Evolutionary conservation across 192 early-diverging fungal species (phyloP).

Genomic region (Cetraspora pellucida): DNA sequence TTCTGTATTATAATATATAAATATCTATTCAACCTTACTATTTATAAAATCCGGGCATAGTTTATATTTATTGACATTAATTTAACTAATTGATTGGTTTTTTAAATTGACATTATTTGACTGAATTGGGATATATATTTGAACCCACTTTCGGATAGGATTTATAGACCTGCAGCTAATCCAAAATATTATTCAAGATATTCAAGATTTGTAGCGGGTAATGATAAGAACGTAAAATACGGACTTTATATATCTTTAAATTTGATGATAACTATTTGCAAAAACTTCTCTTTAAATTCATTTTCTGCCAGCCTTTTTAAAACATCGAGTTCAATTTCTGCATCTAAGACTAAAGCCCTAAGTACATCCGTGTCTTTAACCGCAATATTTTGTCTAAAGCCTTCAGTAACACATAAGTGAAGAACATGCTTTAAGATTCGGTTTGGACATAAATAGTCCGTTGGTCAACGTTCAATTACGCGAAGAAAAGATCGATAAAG

Average conservation of each 20-base stretch:
- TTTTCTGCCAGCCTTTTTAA: constrained; percentile 49
- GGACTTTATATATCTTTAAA: neutral
- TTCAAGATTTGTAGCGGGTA: constrained; percentile 46
- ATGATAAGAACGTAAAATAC: too few relatives aligned
- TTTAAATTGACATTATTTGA: too few relatives aligned
- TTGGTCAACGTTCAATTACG: constrained; percentile 63
- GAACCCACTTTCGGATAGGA: constrained; percentile 60
- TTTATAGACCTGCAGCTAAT: constrained; percentile 56
- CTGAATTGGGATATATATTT: too few relatives aligned
- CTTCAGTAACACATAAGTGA: constrained; percentile 51
- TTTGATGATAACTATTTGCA: neutral
- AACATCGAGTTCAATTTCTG: constrained; percentile 48
- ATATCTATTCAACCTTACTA: too few relatives aligned
- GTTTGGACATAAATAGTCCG: constrained; percentile 68
- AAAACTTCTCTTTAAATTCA: constrained; percentile 58
- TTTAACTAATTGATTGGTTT: too few relatives aligned
- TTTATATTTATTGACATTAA: too few relatives aligned
- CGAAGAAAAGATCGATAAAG: constrained; percentile 66
- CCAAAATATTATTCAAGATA: constrained; percentile 59
- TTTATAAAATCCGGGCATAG: too few relatives aligned
- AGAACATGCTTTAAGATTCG: constrained; percentile 68
- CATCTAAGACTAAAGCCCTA: constrained; percentile 35
- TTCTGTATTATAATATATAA: too few relatives aligned
- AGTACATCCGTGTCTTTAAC: constrained; percentile 35
- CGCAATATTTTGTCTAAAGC: constrained; percentile 41